Evolutionary conservation across 1,284 basidiomycete species (phyloP).

Genomic region (Trichosporon inkin): DNA sequence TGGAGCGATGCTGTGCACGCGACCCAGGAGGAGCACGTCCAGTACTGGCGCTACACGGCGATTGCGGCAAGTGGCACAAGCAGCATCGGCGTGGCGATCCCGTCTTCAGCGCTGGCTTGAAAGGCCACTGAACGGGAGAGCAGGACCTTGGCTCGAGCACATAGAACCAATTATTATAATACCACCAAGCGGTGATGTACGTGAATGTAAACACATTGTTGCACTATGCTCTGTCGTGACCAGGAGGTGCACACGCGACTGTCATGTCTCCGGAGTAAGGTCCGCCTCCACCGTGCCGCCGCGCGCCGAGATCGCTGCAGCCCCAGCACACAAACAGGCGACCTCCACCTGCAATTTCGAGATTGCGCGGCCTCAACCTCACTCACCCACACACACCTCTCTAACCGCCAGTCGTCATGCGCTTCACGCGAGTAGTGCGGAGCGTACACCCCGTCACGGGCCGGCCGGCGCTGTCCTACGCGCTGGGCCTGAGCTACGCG

Average conservation of each 20-base stretch:
- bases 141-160: not conserved
- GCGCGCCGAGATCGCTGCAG: too few relatives aligned
- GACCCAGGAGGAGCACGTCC: slow-evolving; percentile 19
- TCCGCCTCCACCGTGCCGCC: too few relatives aligned
- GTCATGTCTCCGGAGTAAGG: too few relatives aligned
- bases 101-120: not conserved
- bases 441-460: slow-evolving; percentile 12
- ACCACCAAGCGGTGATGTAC: too few relatives aligned
- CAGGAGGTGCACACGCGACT: too few relatives aligned
- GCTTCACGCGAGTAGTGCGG: not conserved
- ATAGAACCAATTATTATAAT: too few relatives aligned
- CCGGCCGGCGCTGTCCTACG: slow-evolving; percentile 33
- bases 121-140: not conserved
- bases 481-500: slow-evolving; percentile 47
- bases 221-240: too few relatives aligned
- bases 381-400: not conserved
- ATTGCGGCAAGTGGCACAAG: not conserved
- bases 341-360: not conserved
- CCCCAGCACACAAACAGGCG: too few relatives aligned
- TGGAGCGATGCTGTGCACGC: slow-evolving; percentile 34
- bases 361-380: not conserved
- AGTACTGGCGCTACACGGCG: slow-evolving; percentile 15
- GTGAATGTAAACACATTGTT: too few relatives aligned
- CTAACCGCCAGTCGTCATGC: not conserved
- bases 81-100: too few relatives aligned